Conservation (phyloP, 768 basidiomycete genomes). For the Kondoa malvinella region DNA sequence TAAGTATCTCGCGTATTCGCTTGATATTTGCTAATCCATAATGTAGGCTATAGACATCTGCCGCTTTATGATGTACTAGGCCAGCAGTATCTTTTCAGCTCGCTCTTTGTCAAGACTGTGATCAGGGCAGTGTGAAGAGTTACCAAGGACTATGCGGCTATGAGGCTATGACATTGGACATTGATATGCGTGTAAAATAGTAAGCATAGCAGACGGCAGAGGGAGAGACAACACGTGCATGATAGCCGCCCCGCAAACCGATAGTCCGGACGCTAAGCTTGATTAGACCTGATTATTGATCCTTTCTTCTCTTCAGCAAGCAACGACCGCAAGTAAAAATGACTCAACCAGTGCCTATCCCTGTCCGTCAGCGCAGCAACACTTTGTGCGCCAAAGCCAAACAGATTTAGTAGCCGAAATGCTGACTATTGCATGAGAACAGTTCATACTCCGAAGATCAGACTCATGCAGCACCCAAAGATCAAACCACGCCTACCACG, state of each 20-base stretch:
- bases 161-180: no score
- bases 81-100: conserved; percentile 77
- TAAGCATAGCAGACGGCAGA: no score
- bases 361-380: background rate
- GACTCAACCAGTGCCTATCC: background rate
- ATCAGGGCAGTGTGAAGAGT: background rate
- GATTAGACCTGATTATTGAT: no score
- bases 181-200: background rate
- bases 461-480: background rate
- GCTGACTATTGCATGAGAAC: background rate
- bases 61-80: conserved; percentile 76
- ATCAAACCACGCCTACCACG: background rate
- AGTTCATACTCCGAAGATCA: background rate
- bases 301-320: background rate
- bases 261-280: no score
- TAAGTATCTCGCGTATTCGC: conserved; percentile 33
- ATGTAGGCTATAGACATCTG: conserved; percentile 66
- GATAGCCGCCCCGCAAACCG: no score
- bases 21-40: conserved; percentile 15
- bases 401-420: no score
- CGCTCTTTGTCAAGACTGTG: conserved; percentile 50
- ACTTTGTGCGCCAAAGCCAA: background rate
- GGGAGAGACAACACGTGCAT: no score
- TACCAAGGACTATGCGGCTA: no score
- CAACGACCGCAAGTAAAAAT: no score